Conservation (phyloP, 331 rosid genomes). For the Acacia pycnantha region DNA sequence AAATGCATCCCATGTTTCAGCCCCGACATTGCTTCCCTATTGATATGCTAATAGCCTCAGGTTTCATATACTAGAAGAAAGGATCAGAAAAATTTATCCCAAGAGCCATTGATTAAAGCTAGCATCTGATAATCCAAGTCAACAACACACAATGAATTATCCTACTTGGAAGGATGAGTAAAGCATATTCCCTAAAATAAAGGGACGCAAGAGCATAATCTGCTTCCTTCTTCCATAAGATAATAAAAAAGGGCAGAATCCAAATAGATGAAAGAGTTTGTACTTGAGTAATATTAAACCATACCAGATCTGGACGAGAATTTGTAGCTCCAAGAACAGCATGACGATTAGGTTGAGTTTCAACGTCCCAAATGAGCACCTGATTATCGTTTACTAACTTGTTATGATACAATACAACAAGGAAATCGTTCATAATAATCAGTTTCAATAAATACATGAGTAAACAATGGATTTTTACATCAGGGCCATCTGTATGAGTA, state of each 20-base stretch:
- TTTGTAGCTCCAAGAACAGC: constrained; percentile 94
- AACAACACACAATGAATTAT: not conserved
- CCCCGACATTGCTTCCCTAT: not conserved
- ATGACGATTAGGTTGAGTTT: constrained; percentile 95
- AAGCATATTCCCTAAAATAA: not conserved
- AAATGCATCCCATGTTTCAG: not conserved
- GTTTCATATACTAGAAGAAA: not conserved
- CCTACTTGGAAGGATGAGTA: not conserved
- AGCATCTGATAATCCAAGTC: not conserved
- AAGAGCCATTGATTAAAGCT: not conserved
- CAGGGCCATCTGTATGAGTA: constrained; percentile 97
- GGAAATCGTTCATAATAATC: constrained; percentile 3
- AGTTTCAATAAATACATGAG: not conserved
- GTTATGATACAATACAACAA: constrained; percentile 19
- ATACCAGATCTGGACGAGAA: constrained; percentile 98
- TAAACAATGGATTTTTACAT: constrained; percentile 53
- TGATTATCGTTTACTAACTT: constrained; percentile 32
- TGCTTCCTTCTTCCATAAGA: constrained; percentile 4
- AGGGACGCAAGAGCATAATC: not conserved
- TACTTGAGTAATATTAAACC: not conserved
- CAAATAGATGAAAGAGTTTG: not conserved
- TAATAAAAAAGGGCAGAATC: constrained; percentile 1
- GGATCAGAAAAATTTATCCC: not conserved
- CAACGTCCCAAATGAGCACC: constrained; percentile 99
- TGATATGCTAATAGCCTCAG: not conserved